Percentiles rank a stretch among this genome's conserved stretches.
Conservation (phyloP, 768 basidiomycete species). For the Suillus luteus region DNA sequence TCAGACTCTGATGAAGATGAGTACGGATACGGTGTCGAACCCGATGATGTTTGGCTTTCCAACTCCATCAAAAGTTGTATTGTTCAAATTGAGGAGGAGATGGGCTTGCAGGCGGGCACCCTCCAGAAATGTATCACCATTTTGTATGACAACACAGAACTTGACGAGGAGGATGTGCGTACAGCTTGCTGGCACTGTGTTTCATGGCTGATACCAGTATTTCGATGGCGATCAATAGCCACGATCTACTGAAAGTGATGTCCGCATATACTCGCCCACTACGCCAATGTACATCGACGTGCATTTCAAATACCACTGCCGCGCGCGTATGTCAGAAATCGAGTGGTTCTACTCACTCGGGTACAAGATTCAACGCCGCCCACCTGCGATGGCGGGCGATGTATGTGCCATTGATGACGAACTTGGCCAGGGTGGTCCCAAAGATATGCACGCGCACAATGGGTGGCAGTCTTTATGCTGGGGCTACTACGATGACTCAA, state of each 20-base stretch:
- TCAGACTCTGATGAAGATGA: neutral
- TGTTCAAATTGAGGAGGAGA: neutral
- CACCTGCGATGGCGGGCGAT: neutral
- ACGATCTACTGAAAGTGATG: constrained; percentile 7
- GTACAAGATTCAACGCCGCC: constrained; percentile 12
- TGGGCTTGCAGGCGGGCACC: neutral
- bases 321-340: neutral
- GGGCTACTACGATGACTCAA: constrained; percentile 16
- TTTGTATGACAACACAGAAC: neutral
- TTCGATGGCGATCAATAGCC: constrained; percentile 6
- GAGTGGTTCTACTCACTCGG: constrained; percentile 21
- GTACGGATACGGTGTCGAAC: neutral
- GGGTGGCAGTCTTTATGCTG: constrained; percentile 21
- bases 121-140: constrained; percentile 1
- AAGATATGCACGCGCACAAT: constrained; percentile 9
- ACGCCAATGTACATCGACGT: constrained; percentile 20
- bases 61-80: neutral
- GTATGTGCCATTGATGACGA: neutral
- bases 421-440: neutral
- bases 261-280: constrained; percentile 14
- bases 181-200: neutral
- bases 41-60: neutral
- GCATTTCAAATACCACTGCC: constrained; percentile 20
- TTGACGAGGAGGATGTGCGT: neutral
- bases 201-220: neutral